Conservation (phyloP, 805 yeast genomes). For the Hermanozyma aechmeae region DNA sequence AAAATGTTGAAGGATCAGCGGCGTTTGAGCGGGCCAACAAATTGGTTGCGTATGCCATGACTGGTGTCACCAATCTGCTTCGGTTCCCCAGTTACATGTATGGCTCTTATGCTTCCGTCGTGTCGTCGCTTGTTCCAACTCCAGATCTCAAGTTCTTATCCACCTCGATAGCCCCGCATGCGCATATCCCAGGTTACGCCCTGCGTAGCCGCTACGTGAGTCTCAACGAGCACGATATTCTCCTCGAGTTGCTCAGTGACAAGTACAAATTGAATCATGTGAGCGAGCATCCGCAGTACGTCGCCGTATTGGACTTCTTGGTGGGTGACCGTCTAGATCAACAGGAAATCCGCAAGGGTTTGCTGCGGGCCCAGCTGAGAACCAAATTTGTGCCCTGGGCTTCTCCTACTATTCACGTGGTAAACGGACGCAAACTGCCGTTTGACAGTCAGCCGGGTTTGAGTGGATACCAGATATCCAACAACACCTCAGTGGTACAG, state of each 20-base stretch:
- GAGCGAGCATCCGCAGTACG: constrained; percentile 37
- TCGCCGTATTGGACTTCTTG: constrained; percentile 61
- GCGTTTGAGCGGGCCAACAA: constrained; percentile 74
- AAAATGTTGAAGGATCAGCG: constrained; percentile 26
- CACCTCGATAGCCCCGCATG: constrained; percentile 32
- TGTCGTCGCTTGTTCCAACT: constrained; percentile 77
- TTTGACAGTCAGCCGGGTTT: constrained; percentile 34
- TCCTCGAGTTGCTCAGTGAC: constrained; percentile 73
- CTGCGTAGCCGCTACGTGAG: constrained; percentile 35
- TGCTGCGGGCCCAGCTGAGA: constrained; percentile 53
- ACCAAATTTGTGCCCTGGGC: constrained; percentile 82
- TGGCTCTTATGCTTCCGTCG: constrained; percentile 71
- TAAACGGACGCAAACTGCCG: constrained; percentile 67
- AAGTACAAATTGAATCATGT: constrained; percentile 62
- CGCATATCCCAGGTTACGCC: constrained; percentile 32
- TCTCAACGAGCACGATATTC: constrained; percentile 75
- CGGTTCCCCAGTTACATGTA: constrained; percentile 90
- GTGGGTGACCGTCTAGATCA: constrained; percentile 57
- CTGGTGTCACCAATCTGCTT: constrained; percentile 77
- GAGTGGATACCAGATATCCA: constrained; percentile 72
- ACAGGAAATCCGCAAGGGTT: constrained; percentile 61
- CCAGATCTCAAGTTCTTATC: constrained; percentile 61
- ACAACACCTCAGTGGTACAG: constrained; percentile 66
- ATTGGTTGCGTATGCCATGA: constrained; percentile 74
- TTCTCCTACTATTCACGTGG: constrained; percentile 68